Base-by-base conservation (phyloP, 495 filamentous ascomycete species). In the Friedmanniomyces simplex region DNA sequence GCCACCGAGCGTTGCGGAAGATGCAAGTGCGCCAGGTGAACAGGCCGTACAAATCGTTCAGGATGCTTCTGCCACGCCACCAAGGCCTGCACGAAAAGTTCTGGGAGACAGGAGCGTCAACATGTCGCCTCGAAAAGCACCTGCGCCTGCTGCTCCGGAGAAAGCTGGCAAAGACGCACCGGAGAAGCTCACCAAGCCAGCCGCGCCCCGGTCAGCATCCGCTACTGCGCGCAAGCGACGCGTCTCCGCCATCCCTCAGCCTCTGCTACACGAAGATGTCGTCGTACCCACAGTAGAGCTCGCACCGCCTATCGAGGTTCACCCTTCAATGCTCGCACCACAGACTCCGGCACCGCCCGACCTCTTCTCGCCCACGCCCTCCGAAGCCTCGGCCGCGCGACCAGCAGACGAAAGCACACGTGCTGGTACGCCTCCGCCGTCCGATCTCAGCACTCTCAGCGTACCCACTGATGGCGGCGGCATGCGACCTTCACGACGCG, bases 71-170 rank as follows among this genome's bases (percentile, higher is more conserved):
- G 59, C 30, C 37, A 36, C 49, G 24, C 54, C 61, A n/a, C 50
- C 61, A 14, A 60, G 53, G 37, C 24, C 59, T 1, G 52, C 57
- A 13, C 66, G 68, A 28, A 65, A 54, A 47, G 63, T 68, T 0
- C 64, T 72, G 18, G 64, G 62, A 1, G 65, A 62, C 46, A 72
- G 69, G 65, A 66, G 65, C 32, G 66, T 68, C 52, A 73, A 73
- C 32, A 47, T 68, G 46, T 73, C 71, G 0, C 71, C 71, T 10
- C 61, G 65, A 45, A 73, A 73, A 52, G 28, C 21, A n/a, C 39
- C 14, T 13, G 18, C 39, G 39, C 45, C 58, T 18, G 32, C 57
- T 18, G 26, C 28, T 13, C 1, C 52, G 1, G 63, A 65, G 20
- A 63, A 62, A 41, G 18, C 45, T 1, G 37, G 45, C 25, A 67